Base-by-base conservation (phyloP, 1,284 basidiomycete species). In the Phellinidium pouzarii region DNA sequence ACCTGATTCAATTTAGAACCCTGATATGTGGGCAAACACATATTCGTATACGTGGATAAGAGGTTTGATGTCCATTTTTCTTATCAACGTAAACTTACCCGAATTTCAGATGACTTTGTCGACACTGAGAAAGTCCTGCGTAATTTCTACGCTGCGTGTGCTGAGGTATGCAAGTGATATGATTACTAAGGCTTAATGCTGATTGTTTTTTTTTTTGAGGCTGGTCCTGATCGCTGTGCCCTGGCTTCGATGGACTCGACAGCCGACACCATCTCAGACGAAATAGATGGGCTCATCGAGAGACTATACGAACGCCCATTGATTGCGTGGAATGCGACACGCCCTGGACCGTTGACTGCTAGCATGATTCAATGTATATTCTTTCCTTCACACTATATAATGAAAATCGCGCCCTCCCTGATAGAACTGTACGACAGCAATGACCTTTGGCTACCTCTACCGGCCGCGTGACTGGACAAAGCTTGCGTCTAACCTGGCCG, bases 101-200 rank as follows among this genome's bases (percentile, higher is more conserved):
- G 14, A 17, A 12, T n/a, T 22, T 4, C 41, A 61, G 61, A 53
- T 37, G 60, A 62, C 44, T 60, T 58, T 19, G 58, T 56, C 17
- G 62, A 63, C 43, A 59, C 61, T 1, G 63, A 64, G 36, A 60
- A 55, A 25, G 60, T 53, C 7, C 56, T 62, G 34, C 50, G 50
- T 2, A 58, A 62, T 42, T 64, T 64, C 53, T 43, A 58, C 26
- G 48, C 49, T 9, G 55, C 58, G 14, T 64, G 63, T 42, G 53
- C 54, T 9, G 36, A 58, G 41, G 62, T 60, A 31, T 31, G 54
- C 42, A n/a, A 19, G 2, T 19, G 8, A 37, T 17, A 11, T n/a
- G 12, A 31, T 25, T 25, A 43, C 34, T 45, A n/a, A 25, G 31
- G 19, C 9, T 14, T 50, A 4, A 34, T 46, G 26, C 22, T 19